Percentiles rank a stretch among this genome's conserved stretches.
These are phyloP conservation scores for Hericium rajendrae DNA, from an alignment of 768 basidiomycete genomes.

Conservation along the genomic window DNA sequence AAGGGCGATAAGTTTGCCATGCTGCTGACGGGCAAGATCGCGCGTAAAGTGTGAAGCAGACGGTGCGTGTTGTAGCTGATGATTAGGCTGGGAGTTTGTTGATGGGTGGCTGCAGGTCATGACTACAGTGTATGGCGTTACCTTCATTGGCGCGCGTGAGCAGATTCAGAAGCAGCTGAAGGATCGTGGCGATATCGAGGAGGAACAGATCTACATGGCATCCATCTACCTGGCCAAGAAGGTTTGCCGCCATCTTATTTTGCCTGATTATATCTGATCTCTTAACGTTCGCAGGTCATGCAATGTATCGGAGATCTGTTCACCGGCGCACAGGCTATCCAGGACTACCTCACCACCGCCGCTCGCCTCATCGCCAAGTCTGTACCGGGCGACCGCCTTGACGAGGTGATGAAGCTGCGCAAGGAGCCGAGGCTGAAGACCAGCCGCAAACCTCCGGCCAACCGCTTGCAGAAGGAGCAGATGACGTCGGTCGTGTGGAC, in stretches of 20 bases:
- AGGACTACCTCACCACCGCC: conserved; percentile 79
- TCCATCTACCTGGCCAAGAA: conserved; percentile 76
- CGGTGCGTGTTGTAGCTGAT: conserved; percentile 37
- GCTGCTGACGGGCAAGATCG: conserved; percentile 65
- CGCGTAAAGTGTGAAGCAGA: conserved; percentile 96
- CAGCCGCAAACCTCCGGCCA: conserved; percentile 16
- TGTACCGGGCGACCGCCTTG: conserved; percentile 62
- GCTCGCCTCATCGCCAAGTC: conserved; percentile 83
- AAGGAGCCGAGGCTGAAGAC: conserved; percentile 8
- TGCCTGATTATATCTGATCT: neutral
- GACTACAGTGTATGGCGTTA: conserved; percentile 99
- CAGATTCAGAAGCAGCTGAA: conserved; percentile 88
- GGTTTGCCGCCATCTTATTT: conserved; percentile 25
- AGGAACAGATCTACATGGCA: conserved; percentile 64
- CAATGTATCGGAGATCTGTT: conserved; percentile 86
- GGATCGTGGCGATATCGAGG: conserved; percentile 60
- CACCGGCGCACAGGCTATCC: conserved; percentile 84
- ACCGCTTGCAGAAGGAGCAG: conserved; percentile 66
- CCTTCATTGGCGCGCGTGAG: conserved; percentile 86
- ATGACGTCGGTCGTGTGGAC: conserved; percentile 98
- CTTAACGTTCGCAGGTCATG: conserved; percentile 39
- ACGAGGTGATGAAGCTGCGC: conserved; percentile 30
- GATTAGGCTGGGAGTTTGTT: neutral
- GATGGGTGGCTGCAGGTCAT: conserved; percentile 51
- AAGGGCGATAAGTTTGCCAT: conserved; percentile 38